Conservation (phyloP, 352 stramenopile genomes). For the Phytophthora aleatoria region DNA sequence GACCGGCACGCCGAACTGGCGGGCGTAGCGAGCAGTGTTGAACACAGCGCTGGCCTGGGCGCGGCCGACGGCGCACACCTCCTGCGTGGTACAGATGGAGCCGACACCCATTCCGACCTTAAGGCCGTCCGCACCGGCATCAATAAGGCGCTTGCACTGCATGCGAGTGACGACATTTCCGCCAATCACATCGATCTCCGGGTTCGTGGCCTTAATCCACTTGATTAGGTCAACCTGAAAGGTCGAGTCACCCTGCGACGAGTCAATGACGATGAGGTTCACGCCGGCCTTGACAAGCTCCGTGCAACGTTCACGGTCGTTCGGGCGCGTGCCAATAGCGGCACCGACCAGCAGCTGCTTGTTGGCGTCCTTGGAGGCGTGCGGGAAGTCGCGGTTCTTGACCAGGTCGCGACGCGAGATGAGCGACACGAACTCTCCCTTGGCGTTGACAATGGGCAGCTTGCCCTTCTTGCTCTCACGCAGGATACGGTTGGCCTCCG, state of each 20-base stretch:
- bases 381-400: constrained; percentile 98
- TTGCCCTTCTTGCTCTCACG: constrained; percentile 99
- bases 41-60: constrained; percentile 99
- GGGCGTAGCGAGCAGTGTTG: constrained; percentile 96
- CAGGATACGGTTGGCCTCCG: constrained; percentile 98
- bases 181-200: constrained; percentile 97
- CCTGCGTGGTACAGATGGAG: constrained; percentile 99
- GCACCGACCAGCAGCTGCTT: constrained; percentile 99
- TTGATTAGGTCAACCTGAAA: constrained; percentile 91
- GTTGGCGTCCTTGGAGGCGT: constrained; percentile 97
- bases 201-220: constrained; percentile 96
- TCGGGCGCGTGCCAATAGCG: constrained; percentile 97
- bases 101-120: constrained; percentile 99
- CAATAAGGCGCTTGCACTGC: constrained; percentile 98
- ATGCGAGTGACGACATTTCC: constrained; percentile 99
- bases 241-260: constrained; percentile 98
- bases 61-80: constrained; percentile 98
- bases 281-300: constrained; percentile 94
- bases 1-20: constrained; percentile 97
- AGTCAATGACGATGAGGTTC: constrained; percentile 99
- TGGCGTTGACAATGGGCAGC: constrained; percentile 98
- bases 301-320: constrained; percentile 94
- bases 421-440: constrained; percentile 97
- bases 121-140: constrained; percentile 98
- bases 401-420: constrained; percentile 98